phyloP scores from a whole-genome alignment of 352 stramenopile species.

The Achlya hypogyna region DNA sequence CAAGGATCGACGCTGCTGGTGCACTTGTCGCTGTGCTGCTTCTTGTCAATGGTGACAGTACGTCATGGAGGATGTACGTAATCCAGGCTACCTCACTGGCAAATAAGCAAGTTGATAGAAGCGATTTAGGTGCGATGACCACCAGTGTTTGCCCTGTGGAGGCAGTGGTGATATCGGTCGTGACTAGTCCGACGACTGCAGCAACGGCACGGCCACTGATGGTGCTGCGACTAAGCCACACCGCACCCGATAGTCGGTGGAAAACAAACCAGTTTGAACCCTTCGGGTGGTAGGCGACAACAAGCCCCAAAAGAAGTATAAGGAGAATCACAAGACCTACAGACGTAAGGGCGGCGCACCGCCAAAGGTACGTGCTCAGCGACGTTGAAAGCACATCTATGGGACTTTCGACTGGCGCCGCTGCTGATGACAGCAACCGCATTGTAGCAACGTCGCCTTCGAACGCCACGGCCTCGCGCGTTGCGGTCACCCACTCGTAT shows the following conservation, averaged over 20 bases:
- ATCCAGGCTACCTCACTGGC: not conserved
- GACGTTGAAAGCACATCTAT: not conserved
- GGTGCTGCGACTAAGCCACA: not conserved
- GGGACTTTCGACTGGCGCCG: not conserved
- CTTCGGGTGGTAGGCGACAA: not conserved
- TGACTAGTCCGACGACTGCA: not conserved
- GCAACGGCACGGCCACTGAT: not conserved
- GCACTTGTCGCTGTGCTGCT: not conserved
- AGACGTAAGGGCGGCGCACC: not conserved
- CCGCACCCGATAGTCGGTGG: not conserved
- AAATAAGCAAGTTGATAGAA: not conserved
- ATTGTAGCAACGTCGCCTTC: not conserved
- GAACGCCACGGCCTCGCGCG: not conserved
- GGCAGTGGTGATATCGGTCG: not conserved
- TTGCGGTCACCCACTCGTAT: not conserved
- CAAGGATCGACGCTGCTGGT: not conserved
- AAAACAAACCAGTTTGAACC: not conserved
- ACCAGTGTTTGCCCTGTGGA: not conserved
- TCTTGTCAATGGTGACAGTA: not conserved
- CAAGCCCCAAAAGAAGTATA: not conserved
- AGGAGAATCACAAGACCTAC: not conserved
- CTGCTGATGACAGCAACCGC: not conserved
- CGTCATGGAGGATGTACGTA: not conserved
- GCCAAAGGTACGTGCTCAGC: not conserved
- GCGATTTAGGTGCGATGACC: not conserved